Evolutionary conservation across 73 alveolate species (phyloP), one percentile per base, ranked within the genome.

Genomic region (Effrenium voratum): DNA sequence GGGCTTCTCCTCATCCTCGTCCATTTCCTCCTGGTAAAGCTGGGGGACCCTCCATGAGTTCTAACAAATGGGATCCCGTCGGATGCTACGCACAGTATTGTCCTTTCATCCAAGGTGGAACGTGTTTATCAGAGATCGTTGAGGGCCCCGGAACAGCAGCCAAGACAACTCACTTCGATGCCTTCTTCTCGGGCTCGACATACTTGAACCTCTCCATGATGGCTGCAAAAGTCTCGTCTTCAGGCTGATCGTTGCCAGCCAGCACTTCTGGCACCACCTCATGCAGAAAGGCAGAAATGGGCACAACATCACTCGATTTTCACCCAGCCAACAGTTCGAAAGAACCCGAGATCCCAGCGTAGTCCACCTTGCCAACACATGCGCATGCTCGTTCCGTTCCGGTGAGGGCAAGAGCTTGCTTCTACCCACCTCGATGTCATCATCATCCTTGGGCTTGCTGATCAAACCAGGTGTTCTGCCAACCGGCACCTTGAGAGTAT

Each of bases 191-290:
- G 26, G 96, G 96, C 73, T 90, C 96, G 50, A 90, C 96, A 26
- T 90, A 90, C 52, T 90, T 90, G 86, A 90, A 90, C 63, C 96
- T 90, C 46, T 90, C 96, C 96, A 90, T 90, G 86, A 90, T 90
- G 50, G 96, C 96, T 10, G 96, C 96, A 41, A 90, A 90, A 44
- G 96, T 90, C 30, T 90, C 96, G n/a, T 90, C 96, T 90, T 90
- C 96, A 12, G 96, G 96, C 96, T 90, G 96, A n/a, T 90, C 96
- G 26, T 90, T 90, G 49, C 96, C 96, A 15, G 96, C 96, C 6
- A 90, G 96, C 4, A 90, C 96, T 46, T 90, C 96, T 0, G 96
- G 96, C 15, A 90, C 82, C 50, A 90, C 96, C 96, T 90, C 46
- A 19, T 26, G 45, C 92, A 49, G 92, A 32, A 32, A 10, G 52